phyloP scores from a whole-genome alignment of 2,329 filamentous ascomycete genomes.

The Chaetomium strumarium region DNA sequence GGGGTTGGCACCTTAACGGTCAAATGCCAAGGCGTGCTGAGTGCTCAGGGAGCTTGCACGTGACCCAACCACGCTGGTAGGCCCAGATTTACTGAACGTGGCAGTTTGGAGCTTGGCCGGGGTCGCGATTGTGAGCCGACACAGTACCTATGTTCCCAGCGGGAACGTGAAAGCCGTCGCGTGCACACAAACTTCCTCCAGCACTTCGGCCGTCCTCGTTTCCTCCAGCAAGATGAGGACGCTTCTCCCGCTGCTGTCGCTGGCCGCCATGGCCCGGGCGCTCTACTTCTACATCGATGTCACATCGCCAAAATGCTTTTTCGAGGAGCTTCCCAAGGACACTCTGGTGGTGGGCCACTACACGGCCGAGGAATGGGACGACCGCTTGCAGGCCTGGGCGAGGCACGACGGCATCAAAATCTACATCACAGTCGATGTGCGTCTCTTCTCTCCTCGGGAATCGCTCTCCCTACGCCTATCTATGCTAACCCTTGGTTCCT shows the following conservation, averaged over 20 bases:
- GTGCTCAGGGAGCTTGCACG: conserved; percentile 8
- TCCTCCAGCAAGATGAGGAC: conserved; percentile 44
- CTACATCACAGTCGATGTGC: conserved; percentile 82
- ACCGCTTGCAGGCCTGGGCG: conserved; percentile 60
- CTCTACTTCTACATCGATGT: conserved; percentile 96
- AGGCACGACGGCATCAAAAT: conserved; percentile 73
- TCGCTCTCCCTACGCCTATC: neutral
- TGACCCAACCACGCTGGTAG: conserved; percentile 18
- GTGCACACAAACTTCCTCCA: conserved; percentile 17
- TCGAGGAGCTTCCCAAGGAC: conserved; percentile 95
- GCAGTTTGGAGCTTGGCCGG: conserved; percentile 38
- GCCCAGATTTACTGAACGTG: conserved; percentile 43
- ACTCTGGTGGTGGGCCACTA: conserved; percentile 94
- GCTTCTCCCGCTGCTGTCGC: conserved; percentile 59
- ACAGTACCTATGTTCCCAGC: neutral
- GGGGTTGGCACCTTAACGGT: no score
- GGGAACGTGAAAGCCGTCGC: neutral
- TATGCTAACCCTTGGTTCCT: conserved; percentile 3
- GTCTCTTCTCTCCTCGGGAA: conserved; percentile 24
- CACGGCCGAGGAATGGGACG: conserved; percentile 77
- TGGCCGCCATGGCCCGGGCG: conserved; percentile 64
- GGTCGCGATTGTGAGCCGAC: conserved; percentile 15
- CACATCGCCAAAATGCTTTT: conserved; percentile 86
- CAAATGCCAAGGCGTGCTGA: neutral
- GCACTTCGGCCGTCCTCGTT: neutral